Base-by-base conservation (phyloP, 306 rosid genomes). In the Begonia peltatifolia region DNA sequence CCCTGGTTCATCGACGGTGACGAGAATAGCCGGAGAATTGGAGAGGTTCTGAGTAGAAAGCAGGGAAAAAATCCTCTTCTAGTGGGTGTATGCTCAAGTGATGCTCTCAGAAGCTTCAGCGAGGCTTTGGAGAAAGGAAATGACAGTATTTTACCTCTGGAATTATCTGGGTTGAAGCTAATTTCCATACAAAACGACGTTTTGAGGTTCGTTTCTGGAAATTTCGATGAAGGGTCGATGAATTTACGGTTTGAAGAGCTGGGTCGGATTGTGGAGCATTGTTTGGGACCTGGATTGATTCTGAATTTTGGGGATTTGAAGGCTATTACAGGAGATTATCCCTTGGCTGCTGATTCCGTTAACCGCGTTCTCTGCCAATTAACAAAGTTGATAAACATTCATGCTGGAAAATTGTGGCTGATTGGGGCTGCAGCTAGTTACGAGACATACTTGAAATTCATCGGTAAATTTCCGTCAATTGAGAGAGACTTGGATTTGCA, bases 401-500 rank as follows among this genome's bases (percentile, higher is more conserved):
- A 75, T 42, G 54, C 52, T 48, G 93, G 72, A 10, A 92, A 68
- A 69, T 67, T 79, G 1, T 81, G 99, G 99, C 35, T 92, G 44
- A 66, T 83, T 55, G 94, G 94, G 9, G 69, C 86, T 12, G 80
- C 92, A 2, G 71, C 73, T 0, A 92, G 76, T 62, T 81, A 86
- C 44, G 99, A 87, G 52, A 75, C 71, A 60, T 92, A 86, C 62
- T 66, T 83, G 79, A 83, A 82, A 51, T 83, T 92, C 54, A 56
- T 83, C 51, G 75, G 64, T 6, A 73, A 55, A 66, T 92, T 79
- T 70, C 81, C 93, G 15, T 69, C 71, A n/a, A 52, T 86, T 0
- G 99, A 86, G 59, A 92, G 77, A 67, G 94, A 92, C 5, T 87
- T 86, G 96, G 84, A 83, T 58, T 66, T 92, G 71, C 93, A 83